Base-by-base conservation (phyloP, 2,329 filamentous ascomycete genomes). In the Ascochyta fabae region DNA sequence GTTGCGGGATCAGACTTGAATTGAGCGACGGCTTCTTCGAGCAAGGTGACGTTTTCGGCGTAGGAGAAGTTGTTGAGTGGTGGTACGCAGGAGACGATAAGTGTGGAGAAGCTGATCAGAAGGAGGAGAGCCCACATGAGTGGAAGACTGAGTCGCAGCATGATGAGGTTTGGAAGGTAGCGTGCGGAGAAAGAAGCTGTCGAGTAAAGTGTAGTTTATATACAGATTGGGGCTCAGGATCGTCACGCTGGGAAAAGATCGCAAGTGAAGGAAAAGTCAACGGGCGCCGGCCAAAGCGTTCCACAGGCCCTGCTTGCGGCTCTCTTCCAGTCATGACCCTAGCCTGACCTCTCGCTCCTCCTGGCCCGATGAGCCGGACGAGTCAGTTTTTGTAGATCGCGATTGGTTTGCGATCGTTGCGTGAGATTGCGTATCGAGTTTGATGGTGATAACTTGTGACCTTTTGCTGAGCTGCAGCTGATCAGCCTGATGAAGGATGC, bases 311-410 rank as follows among this genome's bases (percentile, higher is more conserved):
- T 62, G 48, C 13, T 39, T 50, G 9, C 29, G 48, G 3, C 31
- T 27, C 35, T 65, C 59, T 8, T 49, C 53, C 12, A 67, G 55
- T 65, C 66, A 67, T 0, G 29, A 7, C 1, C 22, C 34, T n/a
- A 66, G n/a, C 3, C 50, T 56, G 2, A 12, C 19, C 22, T 48
- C 41, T 15, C 16, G 12, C 39, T 24, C 23, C 12, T 52, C 15
- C 5, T 50, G 16, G 4, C 1, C 16, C 6, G 36, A 15, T 22
- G 16, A 23, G 36, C 15, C n/a, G 3, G 36, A 39, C 4, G 16
- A 23, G 10, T 0, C 5, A 3, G 9, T 16, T 39, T 13, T 22
- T 8, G 33, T 39, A 24, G n/a, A 9, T 23, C 6, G 16, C 6
- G 22, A 5, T 13, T 23, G 9, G 10, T 23, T 39, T 39, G n/a